Evolutionary conservation across 2,329 filamentous ascomycete species (phyloP), one percentile per base, ranked within the genome.

Genomic region (Gaeumannomyces sp.): DNA sequence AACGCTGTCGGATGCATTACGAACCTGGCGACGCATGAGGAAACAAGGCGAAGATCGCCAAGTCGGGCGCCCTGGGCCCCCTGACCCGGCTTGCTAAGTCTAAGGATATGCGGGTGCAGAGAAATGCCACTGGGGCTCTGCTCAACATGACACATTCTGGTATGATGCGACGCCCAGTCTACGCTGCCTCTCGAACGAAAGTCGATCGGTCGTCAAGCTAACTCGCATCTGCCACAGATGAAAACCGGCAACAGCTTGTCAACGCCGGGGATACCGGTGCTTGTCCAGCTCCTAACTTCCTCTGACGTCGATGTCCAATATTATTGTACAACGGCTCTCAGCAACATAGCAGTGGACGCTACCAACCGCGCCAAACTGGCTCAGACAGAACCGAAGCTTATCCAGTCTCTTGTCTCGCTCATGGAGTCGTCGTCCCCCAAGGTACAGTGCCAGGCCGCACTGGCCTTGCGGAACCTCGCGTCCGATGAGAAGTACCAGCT

Each of bases 91-190:
- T 99, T 65, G 95, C 95, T 67, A 98, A 97, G 78, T 98, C 95
- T 28, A 94, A 96, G 77, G 95, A 99, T 73, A 98, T 98, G 95
- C 88, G 95, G 65, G 95, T 99, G 61, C 95, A 99, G 79, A 87
- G 95, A 69, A 99, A 99, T 77, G 95, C 95, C 65, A 99, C 95
- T 0, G 95, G 95, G 64, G 95, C 95, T 60, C 81, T 99, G 65
- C 84, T 99, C 69, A 99, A 99, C 78, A 99, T 99, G 95, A 99
- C 95, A 72, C 95, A 99, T 80, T 98, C 93, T 69, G 93, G 93
- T 96, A 86, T 66, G 84, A 71, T 61, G 31, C 22, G 38, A 6
- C 38, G 16, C 16, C 38, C 14, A 5, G 35, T 19, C 19, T 29
- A 35, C 65, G 45, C n/a, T 22, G 29, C 28, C 35, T 56, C 19